phyloP scores from a whole-genome alignment of 1,139 yeast genomes.

The Debaryomyces nepalensis region DNA sequence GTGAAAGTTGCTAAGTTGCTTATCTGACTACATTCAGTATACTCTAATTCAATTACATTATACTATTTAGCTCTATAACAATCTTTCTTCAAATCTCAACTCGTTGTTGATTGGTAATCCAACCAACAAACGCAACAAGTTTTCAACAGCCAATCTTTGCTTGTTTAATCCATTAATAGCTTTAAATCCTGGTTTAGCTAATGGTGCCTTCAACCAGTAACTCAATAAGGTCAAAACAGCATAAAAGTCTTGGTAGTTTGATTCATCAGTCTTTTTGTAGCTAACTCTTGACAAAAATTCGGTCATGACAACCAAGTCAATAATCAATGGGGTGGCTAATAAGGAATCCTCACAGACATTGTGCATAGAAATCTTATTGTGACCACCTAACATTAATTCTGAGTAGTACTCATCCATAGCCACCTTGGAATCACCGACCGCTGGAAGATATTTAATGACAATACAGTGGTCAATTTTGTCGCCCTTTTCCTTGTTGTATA shows the following conservation, averaged over 20 bases:
- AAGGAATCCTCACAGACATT: slow-evolving; percentile 96
- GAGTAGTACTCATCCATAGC: slow-evolving; percentile 99
- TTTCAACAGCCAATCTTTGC: slow-evolving; percentile 91
- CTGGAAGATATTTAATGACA: slow-evolving; percentile 91
- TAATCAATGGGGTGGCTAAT: slow-evolving; percentile 91
- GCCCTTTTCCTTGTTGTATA: slow-evolving; percentile 83
- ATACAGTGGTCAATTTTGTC: slow-evolving; percentile 89
- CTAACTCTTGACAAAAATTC: slow-evolving; percentile 88
- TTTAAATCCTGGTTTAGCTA: slow-evolving; percentile 87
- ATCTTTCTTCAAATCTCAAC: slow-evolving; percentile 91
- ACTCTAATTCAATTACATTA: not conserved
- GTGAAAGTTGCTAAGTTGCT: too few species aligned
- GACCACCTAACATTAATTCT: slow-evolving; percentile 97
- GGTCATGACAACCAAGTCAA: slow-evolving; percentile 86
- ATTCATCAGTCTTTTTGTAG: slow-evolving; percentile 59
- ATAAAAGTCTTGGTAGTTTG: slow-evolving; percentile 69
- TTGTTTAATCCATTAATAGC: slow-evolving; percentile 93
- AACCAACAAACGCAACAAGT: slow-evolving; percentile 84
- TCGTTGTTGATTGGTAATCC: slow-evolving; percentile 92
- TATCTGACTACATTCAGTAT: not conserved
- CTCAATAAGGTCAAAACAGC: slow-evolving; percentile 85
- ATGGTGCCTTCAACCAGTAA: slow-evolving; percentile 97
- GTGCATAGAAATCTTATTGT: slow-evolving; percentile 90
- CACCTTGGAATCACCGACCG: slow-evolving; percentile 95
- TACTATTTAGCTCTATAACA: slow-evolving; percentile 27